A percentile compares a stretch with the other conserved stretches of the same genome.
Conservation (phyloP, 306 rosid genomes). For the Rubus parviflorus region DNA sequence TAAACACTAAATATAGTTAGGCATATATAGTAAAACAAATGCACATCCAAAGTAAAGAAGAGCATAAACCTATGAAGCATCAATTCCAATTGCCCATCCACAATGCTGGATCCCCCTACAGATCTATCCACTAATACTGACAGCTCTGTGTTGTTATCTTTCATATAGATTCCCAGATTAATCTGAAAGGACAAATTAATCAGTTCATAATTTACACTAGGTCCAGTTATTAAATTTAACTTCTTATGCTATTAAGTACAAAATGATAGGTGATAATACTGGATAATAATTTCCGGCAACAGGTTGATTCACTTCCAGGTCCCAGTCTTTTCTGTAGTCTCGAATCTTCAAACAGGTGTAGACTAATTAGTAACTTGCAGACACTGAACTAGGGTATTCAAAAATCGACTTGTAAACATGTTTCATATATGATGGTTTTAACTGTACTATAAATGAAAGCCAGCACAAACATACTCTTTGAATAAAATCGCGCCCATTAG, state of each 20-base stretch:
- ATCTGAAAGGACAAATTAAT: constrained; percentile 47
- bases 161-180: constrained; percentile 65
- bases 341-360: constrained; percentile 49
- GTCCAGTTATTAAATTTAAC: neutral
- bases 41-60: too few species aligned
- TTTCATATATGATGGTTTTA: neutral
- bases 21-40: too few species aligned
- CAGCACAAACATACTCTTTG: constrained; percentile 30
- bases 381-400: neutral
- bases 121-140: constrained; percentile 80
- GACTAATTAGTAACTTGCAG: neutral
- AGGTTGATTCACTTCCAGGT: constrained; percentile 77
- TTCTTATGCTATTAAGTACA: neutral
- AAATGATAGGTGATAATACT: constrained; percentile 31
- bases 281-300: constrained; percentile 95
- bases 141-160: constrained; percentile 58
- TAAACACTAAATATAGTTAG: neutral
- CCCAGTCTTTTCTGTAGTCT: constrained; percentile 76
- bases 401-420: neutral
- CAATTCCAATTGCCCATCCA: constrained; percentile 76
- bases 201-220: neutral
- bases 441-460: neutral
- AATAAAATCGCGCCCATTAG: constrained; percentile 48
- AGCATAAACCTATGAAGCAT: constrained; percentile 75
- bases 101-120: constrained; percentile 79